Evolutionary conservation across 2,329 filamentous ascomycete species (phyloP), one percentile per base, ranked within the genome.

Genomic region (Stemphylium beticola): DNA sequence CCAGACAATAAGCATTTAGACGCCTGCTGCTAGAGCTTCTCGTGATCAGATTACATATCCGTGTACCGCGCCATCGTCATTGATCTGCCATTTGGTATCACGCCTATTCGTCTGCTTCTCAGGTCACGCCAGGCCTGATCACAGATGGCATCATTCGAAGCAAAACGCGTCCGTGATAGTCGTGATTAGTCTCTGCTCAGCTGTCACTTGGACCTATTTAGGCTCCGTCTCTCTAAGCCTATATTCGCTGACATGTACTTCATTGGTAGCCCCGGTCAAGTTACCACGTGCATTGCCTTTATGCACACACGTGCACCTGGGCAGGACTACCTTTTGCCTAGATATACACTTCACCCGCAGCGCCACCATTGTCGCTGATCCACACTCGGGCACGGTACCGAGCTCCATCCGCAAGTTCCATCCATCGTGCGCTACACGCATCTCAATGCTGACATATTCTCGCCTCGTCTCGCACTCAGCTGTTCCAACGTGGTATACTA

Each of bases 401-500:
- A 34, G 10, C n/a, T 6, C 11, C 9, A 29, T 34, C 22, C 15
- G 7, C 14, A 15, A 18, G 20, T 34, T 32, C 22, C 10, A 2
- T 26, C 33, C 32, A 26, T 33, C 41, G n/a, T 29, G 7, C n/a
- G 12, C 14, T 36, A 37, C 45, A 43, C 46, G 18, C 42, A 32
- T 43, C 20, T 49, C 26, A 22, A 15, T 39, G 54, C 57, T 60
- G 48, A 57, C 57, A 47, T 49, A 60, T 33, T 40, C 0, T 41
- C 36, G 51, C 51, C 48, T 46, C 38, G 49, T 42, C 47, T 31
- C 31, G 38, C 49, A 31, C 48, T 55, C 51, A 58, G 49, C 53
- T 55, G 37, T 39, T 39, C 49, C 53, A 43, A 39, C 45, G 39
- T 46, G 34, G 20, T 32, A 20, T 51, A 26, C 60, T 63, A 63